phyloP scores from a whole-genome alignment of 2,329 filamentous ascomycete species.

The Metarhizium sp. region DNA sequence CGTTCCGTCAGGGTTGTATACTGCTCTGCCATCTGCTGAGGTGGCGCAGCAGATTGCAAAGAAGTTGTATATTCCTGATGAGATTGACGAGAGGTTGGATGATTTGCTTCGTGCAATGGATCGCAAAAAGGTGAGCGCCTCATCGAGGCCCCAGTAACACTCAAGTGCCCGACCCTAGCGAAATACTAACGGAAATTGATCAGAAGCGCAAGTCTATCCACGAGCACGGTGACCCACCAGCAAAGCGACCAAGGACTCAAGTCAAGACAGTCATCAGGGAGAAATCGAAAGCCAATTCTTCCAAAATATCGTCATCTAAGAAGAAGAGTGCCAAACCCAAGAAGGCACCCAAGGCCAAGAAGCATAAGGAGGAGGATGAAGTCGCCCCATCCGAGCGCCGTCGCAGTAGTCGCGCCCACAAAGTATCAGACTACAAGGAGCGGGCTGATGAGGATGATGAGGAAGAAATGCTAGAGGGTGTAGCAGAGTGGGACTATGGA shows the following conservation, averaged over 20 bases:
- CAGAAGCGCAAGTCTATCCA: constrained; percentile 50
- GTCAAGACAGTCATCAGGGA: constrained; percentile 26
- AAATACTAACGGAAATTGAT: background rate
- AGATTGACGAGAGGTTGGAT: constrained; percentile 67
- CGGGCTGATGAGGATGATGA: constrained; percentile 49
- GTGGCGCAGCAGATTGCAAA: constrained; percentile 78
- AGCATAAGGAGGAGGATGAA: constrained; percentile 15
- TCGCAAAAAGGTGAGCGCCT: constrained; percentile 51
- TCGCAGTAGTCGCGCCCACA: constrained; percentile 44
- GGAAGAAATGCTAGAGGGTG: constrained; percentile 52
- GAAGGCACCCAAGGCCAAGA: constrained; percentile 23
- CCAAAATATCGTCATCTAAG: constrained; percentile 19
- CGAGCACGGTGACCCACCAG: constrained; percentile 36
- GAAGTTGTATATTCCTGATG: constrained; percentile 74
- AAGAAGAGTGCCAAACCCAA: constrained; percentile 17
- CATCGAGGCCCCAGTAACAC: background rate
- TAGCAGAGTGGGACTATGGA: constrained; percentile 48
- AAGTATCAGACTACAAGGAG: constrained; percentile 42
- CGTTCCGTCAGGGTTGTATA: constrained; percentile 71
- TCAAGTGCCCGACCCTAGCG: background rate
- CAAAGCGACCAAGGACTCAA: constrained; percentile 28
- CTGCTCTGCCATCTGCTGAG: constrained; percentile 63
- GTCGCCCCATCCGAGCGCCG: constrained; percentile 38
- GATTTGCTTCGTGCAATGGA: constrained; percentile 56
- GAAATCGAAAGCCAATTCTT: constrained; percentile 27